These are phyloP conservation scores for Salvia hispanica DNA, from an alignment of 257 asterid genomes.

Conservation along the genomic window DNA sequence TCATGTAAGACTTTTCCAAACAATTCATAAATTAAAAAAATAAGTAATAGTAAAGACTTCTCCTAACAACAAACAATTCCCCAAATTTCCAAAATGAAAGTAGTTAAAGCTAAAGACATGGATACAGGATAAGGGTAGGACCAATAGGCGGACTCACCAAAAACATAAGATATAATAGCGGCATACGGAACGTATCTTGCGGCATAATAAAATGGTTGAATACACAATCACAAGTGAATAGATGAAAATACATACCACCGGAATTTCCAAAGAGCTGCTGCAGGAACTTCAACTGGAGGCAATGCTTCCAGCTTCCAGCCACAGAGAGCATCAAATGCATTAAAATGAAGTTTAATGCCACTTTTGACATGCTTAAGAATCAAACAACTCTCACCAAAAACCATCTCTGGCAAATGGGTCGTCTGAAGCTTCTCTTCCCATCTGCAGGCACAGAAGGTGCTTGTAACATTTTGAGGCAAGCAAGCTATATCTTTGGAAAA, in stretches of 20 bases:
- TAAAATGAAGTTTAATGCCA: conserved; percentile 67
- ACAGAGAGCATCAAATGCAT: conserved; percentile 87
- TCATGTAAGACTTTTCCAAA: too few species aligned
- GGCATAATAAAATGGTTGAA: too few species aligned
- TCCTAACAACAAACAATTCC: too few species aligned
- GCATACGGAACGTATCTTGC: too few species aligned
- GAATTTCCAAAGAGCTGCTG: conserved; percentile 94
- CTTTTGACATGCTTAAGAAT: conserved; percentile 68
- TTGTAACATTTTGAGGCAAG: conserved; percentile 8
- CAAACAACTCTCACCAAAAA: conserved; percentile 88
- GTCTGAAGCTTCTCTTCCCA: conserved; percentile 95
- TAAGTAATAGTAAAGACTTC: too few species aligned
- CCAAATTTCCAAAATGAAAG: background rate
- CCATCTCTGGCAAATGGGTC: conserved; percentile 93
- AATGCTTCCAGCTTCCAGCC: conserved; percentile 90
- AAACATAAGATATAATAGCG: too few species aligned
- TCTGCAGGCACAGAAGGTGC: conserved; percentile 46
- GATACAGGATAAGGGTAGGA: background rate
- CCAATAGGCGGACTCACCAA: background rate
- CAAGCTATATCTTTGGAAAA: conserved; percentile 5
- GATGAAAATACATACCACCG: conserved; percentile 53
- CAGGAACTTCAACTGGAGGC: conserved; percentile 99
- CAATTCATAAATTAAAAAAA: too few species aligned
- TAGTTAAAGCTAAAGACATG: background rate
- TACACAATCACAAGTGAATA: background rate